Evolutionary conservation across 1,139 yeast species (phyloP), one percentile per base, ranked within the genome.

Genomic region (Suhomyces bribrorum): DNA sequence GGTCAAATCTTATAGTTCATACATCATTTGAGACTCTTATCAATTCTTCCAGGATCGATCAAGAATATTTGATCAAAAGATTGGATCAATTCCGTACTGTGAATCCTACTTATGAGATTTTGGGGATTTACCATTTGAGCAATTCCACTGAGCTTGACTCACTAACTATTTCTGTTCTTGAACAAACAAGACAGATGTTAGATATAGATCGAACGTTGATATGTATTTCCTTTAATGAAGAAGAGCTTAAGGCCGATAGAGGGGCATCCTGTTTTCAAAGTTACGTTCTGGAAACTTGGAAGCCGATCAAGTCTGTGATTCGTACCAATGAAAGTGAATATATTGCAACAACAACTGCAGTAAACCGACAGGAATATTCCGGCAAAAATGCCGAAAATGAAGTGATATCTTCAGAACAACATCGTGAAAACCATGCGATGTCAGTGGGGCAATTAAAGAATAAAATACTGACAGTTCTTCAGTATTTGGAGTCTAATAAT

Each of bases 41-140:
- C 12, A 34, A 38, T 16, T 45, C 43, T 4, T 28, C 33, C 2
- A 14, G 15, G 2, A 40, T 64, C 2, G 65, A 67, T 43, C 35
- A 43, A 17, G 55, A 49, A 5, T 66, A 54, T 40, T 51, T 64
- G 26, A 32, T 50, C 14, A 54, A 48, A 25, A 48, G 71, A 36
- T 46, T 53, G 26, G 55, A 49, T 5, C 70, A 66, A 40, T 59
- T 61, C 43, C 40, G 46, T 12, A 52, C 61, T 0, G 61, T 66
- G 0, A 41, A 52, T 9, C 70, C 72, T 0, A 54, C 56, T 20
- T 53, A 51, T 20, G 37, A 45, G 9, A 46, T 66, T 5, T 45
- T 66, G 6, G 74, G 74, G 0, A 29, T 65, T 1, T 68, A 65
- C 42, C 56, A 56, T 11, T 44, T 63, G 2, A 34, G 37, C 6